phyloP scores from a whole-genome alignment of 371 early-diverging fungal species.

The Zancudomyces culisetae region DNA sequence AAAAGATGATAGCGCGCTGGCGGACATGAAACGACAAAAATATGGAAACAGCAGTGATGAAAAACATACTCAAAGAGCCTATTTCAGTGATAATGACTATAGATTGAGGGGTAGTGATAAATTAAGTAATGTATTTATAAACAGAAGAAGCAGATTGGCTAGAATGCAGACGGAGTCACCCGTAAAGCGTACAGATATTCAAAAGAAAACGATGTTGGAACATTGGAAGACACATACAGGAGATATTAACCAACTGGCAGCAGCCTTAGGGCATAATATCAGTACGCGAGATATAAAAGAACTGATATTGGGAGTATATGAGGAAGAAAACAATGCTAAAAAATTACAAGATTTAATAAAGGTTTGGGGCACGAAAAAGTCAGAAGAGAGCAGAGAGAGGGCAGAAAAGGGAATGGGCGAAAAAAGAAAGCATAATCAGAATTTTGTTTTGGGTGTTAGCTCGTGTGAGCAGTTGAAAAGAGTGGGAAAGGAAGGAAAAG shows the following conservation, averaged over 20 bases:
- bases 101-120: too few relatives aligned
- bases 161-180: too few relatives aligned
- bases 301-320: too few relatives aligned
- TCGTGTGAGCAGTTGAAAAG: not conserved
- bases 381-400: too few relatives aligned
- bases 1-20: too few relatives aligned
- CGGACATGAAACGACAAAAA: not conserved
- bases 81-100: not conserved
- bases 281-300: not conserved
- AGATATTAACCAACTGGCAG: constrained; percentile 1
- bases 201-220: not conserved
- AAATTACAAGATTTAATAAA: too few relatives aligned
- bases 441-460: not conserved
- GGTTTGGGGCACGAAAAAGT: too few relatives aligned
- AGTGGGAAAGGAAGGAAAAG: constrained; percentile 4
- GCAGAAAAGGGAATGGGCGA: too few relatives aligned
- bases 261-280: constrained; percentile 1
- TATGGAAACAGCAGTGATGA: not conserved
- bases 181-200: not conserved
- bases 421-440: too few relatives aligned
- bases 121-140: too few relatives aligned
- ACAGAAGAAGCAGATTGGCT: too few relatives aligned
- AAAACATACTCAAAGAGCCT: not conserved
- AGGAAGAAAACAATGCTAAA: too few relatives aligned
- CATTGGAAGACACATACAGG: not conserved